A percentile compares a stretch with the other conserved stretches of the same genome.
phyloP scores from a whole-genome alignment of 2,329 filamentous ascomycete genomes.

The Aspergillus puulaauensis region DNA sequence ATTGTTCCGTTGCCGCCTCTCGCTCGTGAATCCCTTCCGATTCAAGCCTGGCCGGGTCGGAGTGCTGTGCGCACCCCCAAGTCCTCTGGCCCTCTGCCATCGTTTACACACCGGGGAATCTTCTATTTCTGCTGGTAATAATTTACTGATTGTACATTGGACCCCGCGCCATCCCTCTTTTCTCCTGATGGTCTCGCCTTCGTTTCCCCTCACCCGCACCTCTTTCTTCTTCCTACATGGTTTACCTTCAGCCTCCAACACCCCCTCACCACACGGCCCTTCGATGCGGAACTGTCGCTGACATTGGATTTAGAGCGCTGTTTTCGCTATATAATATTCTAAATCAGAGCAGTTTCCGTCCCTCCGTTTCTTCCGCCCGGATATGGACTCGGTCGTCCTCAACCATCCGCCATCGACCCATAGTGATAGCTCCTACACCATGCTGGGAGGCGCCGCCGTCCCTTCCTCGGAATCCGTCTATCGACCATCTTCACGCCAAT shows the following conservation, averaged over 20 bases:
- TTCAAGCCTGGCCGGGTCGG: constrained; percentile 8
- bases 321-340: constrained; percentile 9
- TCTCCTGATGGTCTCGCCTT: background rate
- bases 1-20: constrained; percentile 4
- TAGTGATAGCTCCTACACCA: constrained; percentile 69
- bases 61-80: constrained; percentile 8
- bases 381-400: constrained; percentile 62
- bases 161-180: constrained; percentile 11
- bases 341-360: constrained; percentile 7
- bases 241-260: constrained; percentile 3
- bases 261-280: constrained; percentile 6
- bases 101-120: constrained; percentile 7
- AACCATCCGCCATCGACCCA: constrained; percentile 73
- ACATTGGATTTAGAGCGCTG: constrained; percentile 13
- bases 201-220: constrained; percentile 1
- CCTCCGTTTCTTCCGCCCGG: constrained; percentile 26
- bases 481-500: constrained; percentile 29
- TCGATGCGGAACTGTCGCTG: constrained; percentile 12
- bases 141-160: constrained; percentile 14
- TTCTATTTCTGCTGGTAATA: constrained; percentile 10
- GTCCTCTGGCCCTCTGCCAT: constrained; percentile 14
- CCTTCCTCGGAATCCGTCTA: constrained; percentile 40
- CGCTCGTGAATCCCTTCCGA: constrained; percentile 8
- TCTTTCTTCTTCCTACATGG: background rate
- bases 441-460: constrained; percentile 53